phyloP scores from a whole-genome alignment of 1,139 yeast species.

The Kazachstania sp. region DNA sequence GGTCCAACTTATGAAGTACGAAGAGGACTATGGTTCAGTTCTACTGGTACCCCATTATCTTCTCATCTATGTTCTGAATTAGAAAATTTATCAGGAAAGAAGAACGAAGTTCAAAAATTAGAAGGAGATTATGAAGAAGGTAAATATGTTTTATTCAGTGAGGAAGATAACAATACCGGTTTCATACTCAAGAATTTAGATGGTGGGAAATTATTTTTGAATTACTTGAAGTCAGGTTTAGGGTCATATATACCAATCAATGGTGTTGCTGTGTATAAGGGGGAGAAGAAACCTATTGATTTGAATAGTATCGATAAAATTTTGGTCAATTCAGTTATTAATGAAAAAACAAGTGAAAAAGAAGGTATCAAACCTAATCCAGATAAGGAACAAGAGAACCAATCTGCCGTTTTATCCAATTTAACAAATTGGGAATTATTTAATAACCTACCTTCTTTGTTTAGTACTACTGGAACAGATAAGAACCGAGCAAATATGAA shows the following conservation, averaged over 20 bases:
- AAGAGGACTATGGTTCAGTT: slow-evolving; percentile 76
- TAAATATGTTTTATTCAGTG: slow-evolving; percentile 34
- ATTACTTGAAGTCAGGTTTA: slow-evolving; percentile 23
- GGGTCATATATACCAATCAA: slow-evolving; percentile 22
- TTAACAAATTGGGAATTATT: slow-evolving; percentile 7
- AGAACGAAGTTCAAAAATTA: slow-evolving; percentile 1
- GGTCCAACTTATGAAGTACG: slow-evolving; percentile 82
- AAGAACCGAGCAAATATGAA: background rate
- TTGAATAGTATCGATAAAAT: background rate
- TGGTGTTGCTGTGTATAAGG: slow-evolving; percentile 19
- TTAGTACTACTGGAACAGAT: background rate
- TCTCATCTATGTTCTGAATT: slow-evolving; percentile 45
- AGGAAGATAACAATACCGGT: slow-evolving; percentile 27
- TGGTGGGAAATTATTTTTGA: slow-evolving; percentile 32
- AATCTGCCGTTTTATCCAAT: background rate
- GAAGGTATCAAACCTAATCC: background rate
- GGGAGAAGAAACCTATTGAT: slow-evolving; percentile 8
- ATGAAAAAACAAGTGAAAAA: slow-evolving; percentile 40
- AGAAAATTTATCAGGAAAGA: slow-evolving; percentile 34
- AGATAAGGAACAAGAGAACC: background rate
- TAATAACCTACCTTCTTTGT: slow-evolving; percentile 5
- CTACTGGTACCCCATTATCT: slow-evolving; percentile 53
- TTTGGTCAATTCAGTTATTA: slow-evolving; percentile 26
- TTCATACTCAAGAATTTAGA: slow-evolving; percentile 32
- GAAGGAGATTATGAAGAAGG: slow-evolving; percentile 17